phyloP scores from a whole-genome alignment of 805 yeast genomes.

The Candida alai region DNA sequence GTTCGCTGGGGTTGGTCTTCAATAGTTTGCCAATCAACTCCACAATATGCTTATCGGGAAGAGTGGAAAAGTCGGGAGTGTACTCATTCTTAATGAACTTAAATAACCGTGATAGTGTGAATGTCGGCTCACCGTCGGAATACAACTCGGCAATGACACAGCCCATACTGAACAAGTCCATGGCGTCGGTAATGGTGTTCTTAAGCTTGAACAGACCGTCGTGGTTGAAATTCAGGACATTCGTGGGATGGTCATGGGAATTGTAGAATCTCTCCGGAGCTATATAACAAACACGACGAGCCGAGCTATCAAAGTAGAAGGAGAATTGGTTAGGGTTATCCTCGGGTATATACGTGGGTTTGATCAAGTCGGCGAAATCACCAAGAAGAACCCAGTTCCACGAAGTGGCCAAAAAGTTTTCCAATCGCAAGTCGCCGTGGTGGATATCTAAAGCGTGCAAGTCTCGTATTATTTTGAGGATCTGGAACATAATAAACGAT shows the following conservation, averaged over 20 bases:
- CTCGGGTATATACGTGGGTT: constrained; percentile 84
- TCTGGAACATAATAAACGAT: constrained; percentile 79
- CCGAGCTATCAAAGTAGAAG: constrained; percentile 88
- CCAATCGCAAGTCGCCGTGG: constrained; percentile 93
- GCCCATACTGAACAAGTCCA: constrained; percentile 82
- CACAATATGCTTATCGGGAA: constrained; percentile 45
- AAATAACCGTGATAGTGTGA: constrained; percentile 82
- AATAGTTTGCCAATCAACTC: constrained; percentile 63
- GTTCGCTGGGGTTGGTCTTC: constrained; percentile 52
- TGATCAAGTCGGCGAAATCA: constrained; percentile 75
- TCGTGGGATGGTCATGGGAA: constrained; percentile 20
- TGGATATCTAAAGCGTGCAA: constrained; percentile 59
- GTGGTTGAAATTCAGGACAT: constrained; percentile 19
- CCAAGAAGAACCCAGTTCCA: constrained; percentile 84
- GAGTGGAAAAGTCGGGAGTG: constrained; percentile 54
- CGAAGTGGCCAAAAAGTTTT: constrained; percentile 79
- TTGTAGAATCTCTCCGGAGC: constrained; percentile 87
- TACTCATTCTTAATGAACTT: constrained; percentile 71
- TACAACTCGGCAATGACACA: constrained; percentile 90
- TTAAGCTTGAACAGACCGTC: constrained; percentile 20
- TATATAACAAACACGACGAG: constrained; percentile 79
- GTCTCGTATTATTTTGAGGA: constrained; percentile 57
- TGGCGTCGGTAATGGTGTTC: constrained; percentile 45
- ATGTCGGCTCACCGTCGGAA: constrained; percentile 80
- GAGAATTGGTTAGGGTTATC: constrained; percentile 91